Percentiles rank a stretch among this genome's conserved stretches.
Evolutionary conservation across 371 early-diverging fungal genomes (phyloP).

Genomic region (Actinomortierella wolfii): DNA sequence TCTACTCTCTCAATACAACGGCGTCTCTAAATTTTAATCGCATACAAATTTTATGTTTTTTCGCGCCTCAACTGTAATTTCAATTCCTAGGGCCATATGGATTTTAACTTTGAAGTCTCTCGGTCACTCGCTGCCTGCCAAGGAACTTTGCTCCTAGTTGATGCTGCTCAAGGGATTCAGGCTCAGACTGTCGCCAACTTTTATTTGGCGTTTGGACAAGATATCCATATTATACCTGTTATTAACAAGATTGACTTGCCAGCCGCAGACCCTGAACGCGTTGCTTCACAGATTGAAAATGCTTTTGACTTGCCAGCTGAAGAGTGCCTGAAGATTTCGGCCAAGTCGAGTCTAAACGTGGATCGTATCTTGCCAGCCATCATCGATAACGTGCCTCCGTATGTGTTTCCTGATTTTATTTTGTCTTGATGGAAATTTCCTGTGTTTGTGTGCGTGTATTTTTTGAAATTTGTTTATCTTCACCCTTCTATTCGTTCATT

Average conservation of each 20-base stretch:
- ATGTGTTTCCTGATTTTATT: constrained; percentile 15
- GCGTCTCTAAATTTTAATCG: not conserved
- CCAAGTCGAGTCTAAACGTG: constrained; percentile 87
- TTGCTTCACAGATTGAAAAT: constrained; percentile 79
- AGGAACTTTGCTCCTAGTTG: constrained; percentile 89
- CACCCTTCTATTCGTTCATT: no score
- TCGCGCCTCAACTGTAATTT: not conserved
- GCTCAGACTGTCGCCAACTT: constrained; percentile 97
- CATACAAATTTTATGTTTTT: not conserved
- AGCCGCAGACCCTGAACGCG: constrained; percentile 82
- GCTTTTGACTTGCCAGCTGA: constrained; percentile 84
- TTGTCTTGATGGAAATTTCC: no score
- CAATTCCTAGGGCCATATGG: constrained; percentile 74
- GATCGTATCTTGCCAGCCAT: constrained; percentile 76
- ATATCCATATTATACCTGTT: constrained; percentile 87
- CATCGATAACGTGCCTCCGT: constrained; percentile 82
- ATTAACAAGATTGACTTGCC: constrained; percentile 96
- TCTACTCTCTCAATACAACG: not conserved
- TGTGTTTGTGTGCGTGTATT: no score
- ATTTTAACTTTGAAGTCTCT: constrained; percentile 93
- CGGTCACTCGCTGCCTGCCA: constrained; percentile 89
- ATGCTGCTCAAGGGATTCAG: constrained; percentile 91
- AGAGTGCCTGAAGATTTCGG: constrained; percentile 73
- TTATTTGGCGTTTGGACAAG: constrained; percentile 90
- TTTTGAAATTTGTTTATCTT: no score